A percentile compares a stretch with the other conserved stretches of the same genome.
These are phyloP conservation scores for Pyropia haitanensis DNA, from an alignment of 23 red algal genomes.

Conservation along the genomic window DNA sequence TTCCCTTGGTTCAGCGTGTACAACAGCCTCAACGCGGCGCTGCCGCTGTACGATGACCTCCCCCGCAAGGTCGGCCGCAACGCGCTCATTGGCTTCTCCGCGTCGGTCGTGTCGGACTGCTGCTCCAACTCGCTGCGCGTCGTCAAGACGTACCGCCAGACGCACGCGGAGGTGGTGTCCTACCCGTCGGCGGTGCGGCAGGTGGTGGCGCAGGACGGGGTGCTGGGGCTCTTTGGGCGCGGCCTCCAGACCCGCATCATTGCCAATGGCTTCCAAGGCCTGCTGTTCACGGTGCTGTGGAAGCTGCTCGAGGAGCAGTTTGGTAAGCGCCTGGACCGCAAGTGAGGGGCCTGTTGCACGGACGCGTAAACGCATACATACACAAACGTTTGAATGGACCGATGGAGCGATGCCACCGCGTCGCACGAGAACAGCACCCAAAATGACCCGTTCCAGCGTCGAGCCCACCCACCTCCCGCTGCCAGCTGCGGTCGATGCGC, in stretches of 20 bases:
- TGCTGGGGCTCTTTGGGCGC: slow-evolving; percentile 45
- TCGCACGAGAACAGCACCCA: too few species aligned
- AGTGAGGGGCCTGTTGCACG: too few species aligned
- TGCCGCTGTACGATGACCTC: too few species aligned
- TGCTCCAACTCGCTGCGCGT: slow-evolving; percentile 56
- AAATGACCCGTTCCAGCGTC: too few species aligned
- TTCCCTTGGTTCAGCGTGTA: too few species aligned
- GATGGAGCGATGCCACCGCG: too few species aligned
- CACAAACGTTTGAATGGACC: too few species aligned
- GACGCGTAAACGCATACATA: too few species aligned
- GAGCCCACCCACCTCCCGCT: too few species aligned
- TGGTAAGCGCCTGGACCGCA: too few species aligned
- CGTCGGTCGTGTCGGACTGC: slow-evolving; percentile 56
- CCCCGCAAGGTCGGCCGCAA: slow-evolving; percentile 54
- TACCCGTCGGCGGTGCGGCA: slow-evolving; percentile 25
- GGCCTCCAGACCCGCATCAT: slow-evolving; percentile 55
- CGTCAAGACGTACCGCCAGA: slow-evolving; percentile 55
- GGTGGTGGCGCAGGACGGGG: slow-evolving; percentile 39
- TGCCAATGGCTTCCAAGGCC: slow-evolving; percentile 64
- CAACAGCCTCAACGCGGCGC: too few species aligned
- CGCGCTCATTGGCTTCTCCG: slow-evolving; percentile 50
- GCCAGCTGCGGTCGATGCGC: too few species aligned
- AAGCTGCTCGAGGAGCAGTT: slow-evolving; percentile 49
- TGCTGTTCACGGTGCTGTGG: slow-evolving; percentile 60
- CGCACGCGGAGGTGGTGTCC: slow-evolving; percentile 35